Base-by-base conservation (phyloP, 2,329 filamentous ascomycete genomes). In the Neopestalotiopsis clavispora region DNA sequence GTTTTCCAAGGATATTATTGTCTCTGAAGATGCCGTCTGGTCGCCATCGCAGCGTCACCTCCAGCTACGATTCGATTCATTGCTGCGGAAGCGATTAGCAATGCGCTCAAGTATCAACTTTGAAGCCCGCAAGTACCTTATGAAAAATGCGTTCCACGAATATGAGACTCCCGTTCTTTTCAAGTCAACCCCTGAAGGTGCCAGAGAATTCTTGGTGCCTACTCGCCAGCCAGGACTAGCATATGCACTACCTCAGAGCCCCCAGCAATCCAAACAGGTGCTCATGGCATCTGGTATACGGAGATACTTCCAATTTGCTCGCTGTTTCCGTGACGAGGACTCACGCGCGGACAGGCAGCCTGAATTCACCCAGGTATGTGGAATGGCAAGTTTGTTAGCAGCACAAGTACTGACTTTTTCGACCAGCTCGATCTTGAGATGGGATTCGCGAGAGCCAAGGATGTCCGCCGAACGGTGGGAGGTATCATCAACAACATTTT, bases 201-300 rank as follows among this genome's bases (percentile, higher is more conserved):
- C 96, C 1, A 87, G 95, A 63, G 96, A 99, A 78, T 99, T 99
- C 71, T 80, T 99, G 5, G 95, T 99, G 4, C 96, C 96, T 0
- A 97, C 95, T 0, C 86, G 96, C 34, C 88, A 86, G 45, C 86
- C 85, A 1, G 94, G 94, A 0, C 83, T 90, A 70, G 94, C 94
- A 3, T 99, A 98, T 79, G 96, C 96, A 9, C 84, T 99, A 23
- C 95, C 95, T 0, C 97, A 99, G 79, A 98, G 95, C 72, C 96
- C 96, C 0, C 96, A 99, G 79, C 96, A 99, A 79, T 99, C 98
- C 78, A 99, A 99, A 82, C 96, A 99, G 82, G 93, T 98, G 1
- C 87, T 99, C 57, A 98, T 99, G 94, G 93, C 94, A 0, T 92
- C 93, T 70, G 95, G 95, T 0, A 87, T 98, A 12, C 83, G 86